phyloP scores from a whole-genome alignment of 2,329 filamentous ascomycete genomes.

The Diaporthe sp. region DNA sequence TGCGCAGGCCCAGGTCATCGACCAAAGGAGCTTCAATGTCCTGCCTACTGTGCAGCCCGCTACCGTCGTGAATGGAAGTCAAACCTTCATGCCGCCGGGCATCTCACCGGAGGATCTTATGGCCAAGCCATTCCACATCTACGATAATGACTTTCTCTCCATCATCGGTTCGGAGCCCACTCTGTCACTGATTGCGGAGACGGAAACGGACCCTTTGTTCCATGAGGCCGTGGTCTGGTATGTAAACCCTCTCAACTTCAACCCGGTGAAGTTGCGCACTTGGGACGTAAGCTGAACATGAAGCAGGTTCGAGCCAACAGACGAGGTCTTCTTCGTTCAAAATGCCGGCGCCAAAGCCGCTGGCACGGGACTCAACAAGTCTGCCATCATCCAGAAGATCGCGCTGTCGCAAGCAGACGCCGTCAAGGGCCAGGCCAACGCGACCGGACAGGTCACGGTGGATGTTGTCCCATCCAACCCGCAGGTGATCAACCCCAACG shows the following conservation, averaged over 20 bases:
- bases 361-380: constrained; percentile 65
- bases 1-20: constrained; percentile 55
- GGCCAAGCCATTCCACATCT: constrained; percentile 59
- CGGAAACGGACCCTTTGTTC: constrained; percentile 60
- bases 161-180: constrained; percentile 63
- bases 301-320: constrained; percentile 55
- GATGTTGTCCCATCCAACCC: constrained; percentile 57
- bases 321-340: constrained; percentile 68
- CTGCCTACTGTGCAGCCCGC: constrained; percentile 54
- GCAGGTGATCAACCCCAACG: constrained; percentile 63
- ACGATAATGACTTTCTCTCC: constrained; percentile 63
- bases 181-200: constrained; percentile 61
- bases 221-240: constrained; percentile 70
- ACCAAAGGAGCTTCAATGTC: constrained; percentile 59
- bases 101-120: constrained; percentile 52
- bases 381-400: constrained; percentile 64
- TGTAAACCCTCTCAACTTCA: constrained; percentile 13
- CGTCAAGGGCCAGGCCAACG: constrained; percentile 53
- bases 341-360: constrained; percentile 61
- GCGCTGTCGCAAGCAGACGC: constrained; percentile 57
- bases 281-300: neutral
- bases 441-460: constrained; percentile 56
- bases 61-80: constrained; percentile 49
- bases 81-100: constrained; percentile 60
- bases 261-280: too few species aligned